Conservation (phyloP, 805 yeast genomes). For the Ogataea trehaloabstinens region DNA sequence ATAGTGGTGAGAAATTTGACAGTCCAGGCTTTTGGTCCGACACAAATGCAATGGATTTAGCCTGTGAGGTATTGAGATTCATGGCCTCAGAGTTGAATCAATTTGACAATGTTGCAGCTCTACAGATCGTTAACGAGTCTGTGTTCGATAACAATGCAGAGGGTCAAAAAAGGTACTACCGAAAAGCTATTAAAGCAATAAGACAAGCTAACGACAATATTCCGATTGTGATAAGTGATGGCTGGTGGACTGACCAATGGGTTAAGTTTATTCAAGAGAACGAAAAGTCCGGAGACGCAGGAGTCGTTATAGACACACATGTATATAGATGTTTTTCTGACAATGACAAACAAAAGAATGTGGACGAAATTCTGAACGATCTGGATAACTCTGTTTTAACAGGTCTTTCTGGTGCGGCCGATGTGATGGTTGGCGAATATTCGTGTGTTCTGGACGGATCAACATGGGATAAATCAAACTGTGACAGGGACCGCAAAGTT, state of each 20-base stretch:
- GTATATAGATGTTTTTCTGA: conserved; percentile 84
- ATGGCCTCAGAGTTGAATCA: conserved; percentile 56
- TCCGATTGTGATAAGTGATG: conserved; percentile 85
- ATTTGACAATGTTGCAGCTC: conserved; percentile 70
- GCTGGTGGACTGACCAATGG: conserved; percentile 90
- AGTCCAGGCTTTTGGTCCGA: conserved; percentile 65
- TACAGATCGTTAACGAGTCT: conserved; percentile 86
- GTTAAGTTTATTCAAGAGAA: conserved; percentile 55
- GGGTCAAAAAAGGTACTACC: conserved; percentile 59
- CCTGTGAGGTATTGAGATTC: conserved; percentile 52
- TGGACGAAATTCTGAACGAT: conserved; percentile 60
- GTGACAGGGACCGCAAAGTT: conserved; percentile 54
- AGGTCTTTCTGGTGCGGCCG: conserved; percentile 47
- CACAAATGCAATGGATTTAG: conserved; percentile 39
- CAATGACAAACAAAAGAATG: conserved; percentile 61
- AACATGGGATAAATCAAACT: conserved; percentile 59
- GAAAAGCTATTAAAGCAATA: conserved; percentile 59
- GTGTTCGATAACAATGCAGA: conserved; percentile 55
- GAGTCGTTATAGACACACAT: conserved; percentile 80
- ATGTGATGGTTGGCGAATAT: conserved; percentile 83
- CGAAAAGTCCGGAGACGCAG: conserved; percentile 42
- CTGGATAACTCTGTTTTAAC: conserved; percentile 49
- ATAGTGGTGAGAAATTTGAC: conserved; percentile 68
- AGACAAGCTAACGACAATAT: conserved; percentile 51
- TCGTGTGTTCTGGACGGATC: conserved; percentile 80